phyloP scores from a whole-genome alignment of 176 grass and related monocot species.

The Zizania latifolia region DNA sequence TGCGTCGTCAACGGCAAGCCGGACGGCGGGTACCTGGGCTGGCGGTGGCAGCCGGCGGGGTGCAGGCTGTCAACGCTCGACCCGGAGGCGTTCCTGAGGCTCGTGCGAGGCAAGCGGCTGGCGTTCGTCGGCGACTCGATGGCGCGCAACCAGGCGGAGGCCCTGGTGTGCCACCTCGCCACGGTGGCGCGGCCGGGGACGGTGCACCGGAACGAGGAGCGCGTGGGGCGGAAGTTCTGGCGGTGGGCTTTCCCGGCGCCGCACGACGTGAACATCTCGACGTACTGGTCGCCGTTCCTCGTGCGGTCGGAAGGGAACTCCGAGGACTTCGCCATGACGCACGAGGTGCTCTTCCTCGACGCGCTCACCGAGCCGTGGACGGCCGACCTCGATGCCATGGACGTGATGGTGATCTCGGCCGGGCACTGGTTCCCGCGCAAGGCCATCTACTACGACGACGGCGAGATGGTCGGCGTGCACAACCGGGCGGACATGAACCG shows the following conservation, averaged over 20 bases:
- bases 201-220: conserved; percentile 21
- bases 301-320: conserved; percentile 22
- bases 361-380: conserved; percentile 33
- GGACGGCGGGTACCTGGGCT: conserved; percentile 32
- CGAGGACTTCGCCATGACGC: conserved; percentile 27
- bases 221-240: conserved; percentile 29
- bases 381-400: neutral
- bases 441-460: conserved; percentile 26
- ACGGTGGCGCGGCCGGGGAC: neutral
- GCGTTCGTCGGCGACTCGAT: conserved; percentile 46
- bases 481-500: neutral
- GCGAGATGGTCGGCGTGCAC: conserved; percentile 30
- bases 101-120: conserved; percentile 8
- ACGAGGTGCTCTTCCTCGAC: conserved; percentile 13
- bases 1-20: conserved; percentile 29
- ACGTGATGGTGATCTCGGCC: conserved; percentile 27
- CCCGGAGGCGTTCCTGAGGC: conserved; percentile 19
- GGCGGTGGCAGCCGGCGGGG: conserved; percentile 37
- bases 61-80: conserved; percentile 22
- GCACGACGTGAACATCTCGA: conserved; percentile 23
- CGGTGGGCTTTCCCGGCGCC: conserved; percentile 15
- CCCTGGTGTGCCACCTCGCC: conserved; percentile 34
- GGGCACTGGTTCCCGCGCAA: conserved; percentile 39
- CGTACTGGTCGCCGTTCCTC: conserved; percentile 49
- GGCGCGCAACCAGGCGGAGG: conserved; percentile 41